phyloP scores from a whole-genome alignment of 805 yeast genomes.

The Starmera dryadoides region DNA sequence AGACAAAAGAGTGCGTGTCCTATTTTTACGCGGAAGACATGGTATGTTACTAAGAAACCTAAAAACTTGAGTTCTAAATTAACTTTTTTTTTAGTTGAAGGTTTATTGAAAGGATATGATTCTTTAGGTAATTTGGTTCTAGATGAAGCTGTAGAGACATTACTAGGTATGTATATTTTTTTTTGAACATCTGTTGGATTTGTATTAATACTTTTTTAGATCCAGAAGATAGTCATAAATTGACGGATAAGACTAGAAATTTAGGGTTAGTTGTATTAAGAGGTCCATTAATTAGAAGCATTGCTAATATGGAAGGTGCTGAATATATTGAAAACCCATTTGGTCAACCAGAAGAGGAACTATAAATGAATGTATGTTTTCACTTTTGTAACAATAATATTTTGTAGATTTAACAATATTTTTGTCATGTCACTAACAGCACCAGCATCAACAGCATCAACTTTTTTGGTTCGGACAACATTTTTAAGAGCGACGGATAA shows the following conservation, averaged over 20 bases:
- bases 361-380: neutral
- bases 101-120: slow-evolving; percentile 77
- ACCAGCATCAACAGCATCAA: neutral
- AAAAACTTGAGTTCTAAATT: neutral
- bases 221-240: slow-evolving; percentile 51
- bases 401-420: too few relatives aligned
- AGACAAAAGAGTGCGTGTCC: slow-evolving; percentile 67
- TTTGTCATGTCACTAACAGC: neutral
- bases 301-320: slow-evolving; percentile 66
- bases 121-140: slow-evolving; percentile 74
- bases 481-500: neutral
- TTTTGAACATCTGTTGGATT: too few relatives aligned
- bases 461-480: neutral
- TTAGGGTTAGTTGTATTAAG: slow-evolving; percentile 80
- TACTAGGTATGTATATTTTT: slow-evolving; percentile 47
- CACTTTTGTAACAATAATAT: neutral
- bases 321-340: slow-evolving; percentile 70
- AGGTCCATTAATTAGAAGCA: slow-evolving; percentile 70
- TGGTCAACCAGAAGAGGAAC: slow-evolving; percentile 17
- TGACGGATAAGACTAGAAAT: slow-evolving; percentile 52
- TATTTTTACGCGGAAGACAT: slow-evolving; percentile 81
- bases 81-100: slow-evolving; percentile 27
- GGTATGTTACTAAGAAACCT: slow-evolving; percentile 22
- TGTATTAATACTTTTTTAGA: slow-evolving; percentile 24
- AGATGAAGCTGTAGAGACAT: slow-evolving; percentile 60